Conservation (phyloP, 1,139 yeast species). For the Geotrichum reessii region DNA sequence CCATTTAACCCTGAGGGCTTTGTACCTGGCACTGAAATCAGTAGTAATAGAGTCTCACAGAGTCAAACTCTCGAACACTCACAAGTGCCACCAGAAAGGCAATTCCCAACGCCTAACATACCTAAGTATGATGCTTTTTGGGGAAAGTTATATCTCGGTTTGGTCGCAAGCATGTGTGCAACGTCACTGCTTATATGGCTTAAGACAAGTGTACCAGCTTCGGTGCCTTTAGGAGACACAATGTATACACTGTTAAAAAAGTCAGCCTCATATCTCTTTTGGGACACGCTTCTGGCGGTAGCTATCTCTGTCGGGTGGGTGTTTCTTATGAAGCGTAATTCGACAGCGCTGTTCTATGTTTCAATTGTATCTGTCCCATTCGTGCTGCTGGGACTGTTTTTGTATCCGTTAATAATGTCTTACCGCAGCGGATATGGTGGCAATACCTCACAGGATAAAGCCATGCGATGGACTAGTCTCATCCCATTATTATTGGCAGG, state of each 20-base stretch:
- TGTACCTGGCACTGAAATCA: constrained; percentile 5
- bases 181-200: constrained; percentile 36
- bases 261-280: constrained; percentile 30
- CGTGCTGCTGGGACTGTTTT: constrained; percentile 28
- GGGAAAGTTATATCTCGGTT: constrained; percentile 31
- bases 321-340: constrained; percentile 28
- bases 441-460: constrained; percentile 35
- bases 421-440: constrained; percentile 35
- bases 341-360: constrained; percentile 34
- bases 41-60: background rate
- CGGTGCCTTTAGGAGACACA: constrained; percentile 34
- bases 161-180: constrained; percentile 33
- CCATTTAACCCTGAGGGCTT: constrained; percentile 26
- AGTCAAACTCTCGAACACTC: constrained; percentile 5
- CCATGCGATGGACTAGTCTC: constrained; percentile 37
- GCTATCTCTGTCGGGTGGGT: constrained; percentile 33
- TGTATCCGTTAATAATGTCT: constrained; percentile 36
- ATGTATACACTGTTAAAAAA: constrained; percentile 32
- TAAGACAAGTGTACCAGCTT: constrained; percentile 28
- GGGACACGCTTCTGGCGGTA: constrained; percentile 32
- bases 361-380: constrained; percentile 37
- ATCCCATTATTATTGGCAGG: constrained; percentile 33
- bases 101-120: constrained; percentile 9
- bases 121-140: constrained; percentile 30
- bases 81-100: constrained; percentile 9